Base-by-base conservation (phyloP, 768 basidiomycete genomes). In the Cystoderma amianthinum region DNA sequence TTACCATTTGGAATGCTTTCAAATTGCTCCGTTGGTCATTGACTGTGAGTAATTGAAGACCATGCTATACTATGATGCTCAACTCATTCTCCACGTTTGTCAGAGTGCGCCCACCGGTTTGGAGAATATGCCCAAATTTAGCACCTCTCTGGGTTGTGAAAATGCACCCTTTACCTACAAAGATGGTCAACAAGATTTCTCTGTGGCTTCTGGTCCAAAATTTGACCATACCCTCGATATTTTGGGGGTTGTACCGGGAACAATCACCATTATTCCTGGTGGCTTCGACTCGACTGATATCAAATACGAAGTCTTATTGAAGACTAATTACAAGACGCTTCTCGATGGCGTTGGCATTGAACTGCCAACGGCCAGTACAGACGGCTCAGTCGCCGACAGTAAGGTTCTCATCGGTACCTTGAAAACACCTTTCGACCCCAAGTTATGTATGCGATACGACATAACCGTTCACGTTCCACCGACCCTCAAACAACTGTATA, bases 361-460 rank as follows among this genome's bases (percentile, higher is more conserved):
- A 23, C 56, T 64, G 48, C 66, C 70, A n/a, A n/a, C n/a, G n/a
- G n/a, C n/a, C 2, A 53, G 54, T 63, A 20, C 56, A 55, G 22
- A 52, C 56, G 18, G 58, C 59, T 3, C 50, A 48, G 4, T 47
- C 67, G 45, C 49, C 16, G 52, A 53, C 45, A 72, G 72, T 51
- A 61, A 61, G 18, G 35, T 72, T 23, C 49, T 58, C 34, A 53
- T 78, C 17, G 43, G 55, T 11, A 72, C 71, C 4, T 65, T 72
- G 1, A 38, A 44, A 10, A 36, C 47, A 28, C 44, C 47, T 17
- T 44, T 44, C 2, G 44, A 53, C 34, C 38, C 47, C 3, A n/a
- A n/a, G n/a, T 50, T 59, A 15, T 81, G 78, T 61, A 65, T 77
- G 50, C 74, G 76, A 33, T 80, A 66, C 55, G 78, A 80, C 55